Conservation (phyloP, 2,329 filamentous ascomycete species). For the Sarocladium oryzae region DNA sequence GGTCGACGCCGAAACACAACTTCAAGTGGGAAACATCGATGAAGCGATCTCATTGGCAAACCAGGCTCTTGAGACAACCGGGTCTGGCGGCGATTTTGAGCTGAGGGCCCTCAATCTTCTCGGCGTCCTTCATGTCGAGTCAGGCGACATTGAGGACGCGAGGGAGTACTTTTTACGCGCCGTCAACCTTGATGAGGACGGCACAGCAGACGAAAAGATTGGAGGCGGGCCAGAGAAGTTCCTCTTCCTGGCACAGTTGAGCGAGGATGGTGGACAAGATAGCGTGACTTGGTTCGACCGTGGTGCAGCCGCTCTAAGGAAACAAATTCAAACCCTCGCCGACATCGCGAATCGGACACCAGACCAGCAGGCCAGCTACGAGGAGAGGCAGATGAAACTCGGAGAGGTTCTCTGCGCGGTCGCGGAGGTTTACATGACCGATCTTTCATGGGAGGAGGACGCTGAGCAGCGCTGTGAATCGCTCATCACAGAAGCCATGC, state of each 20-base stretch:
- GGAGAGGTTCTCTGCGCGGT: conserved; percentile 91
- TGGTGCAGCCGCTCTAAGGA: conserved; percentile 66
- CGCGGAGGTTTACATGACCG: conserved; percentile 98
- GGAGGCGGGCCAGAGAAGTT: conserved; percentile 92
- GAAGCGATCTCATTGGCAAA: conserved; percentile 33
- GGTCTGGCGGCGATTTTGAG: conserved; percentile 40
- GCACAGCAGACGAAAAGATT: conserved; percentile 58
- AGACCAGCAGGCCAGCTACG: conserved; percentile 37
- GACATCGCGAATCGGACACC: conserved; percentile 29
- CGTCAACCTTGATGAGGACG: conserved; percentile 69
- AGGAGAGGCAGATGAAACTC: conserved; percentile 72
- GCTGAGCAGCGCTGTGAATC: conserved; percentile 84
- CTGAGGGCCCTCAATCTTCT: conserved; percentile 67
- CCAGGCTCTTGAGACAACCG: conserved; percentile 36
- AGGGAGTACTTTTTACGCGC: conserved; percentile 66
- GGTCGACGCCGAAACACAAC: conserved; percentile 33
- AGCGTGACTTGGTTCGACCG: conserved; percentile 62
- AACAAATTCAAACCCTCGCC: conserved; percentile 61
- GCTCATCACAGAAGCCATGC: conserved; percentile 82
- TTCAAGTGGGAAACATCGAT: conserved; percentile 35
- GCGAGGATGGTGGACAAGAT: conserved; percentile 59
- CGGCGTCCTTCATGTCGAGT: conserved; percentile 75
- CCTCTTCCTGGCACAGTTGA: conserved; percentile 87
- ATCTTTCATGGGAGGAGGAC: conserved; percentile 86
- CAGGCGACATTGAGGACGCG: conserved; percentile 74